Evolutionary conservation across 257 asterid genomes (phyloP).

Genomic region (Nicotiana tomentosiformis): DNA sequence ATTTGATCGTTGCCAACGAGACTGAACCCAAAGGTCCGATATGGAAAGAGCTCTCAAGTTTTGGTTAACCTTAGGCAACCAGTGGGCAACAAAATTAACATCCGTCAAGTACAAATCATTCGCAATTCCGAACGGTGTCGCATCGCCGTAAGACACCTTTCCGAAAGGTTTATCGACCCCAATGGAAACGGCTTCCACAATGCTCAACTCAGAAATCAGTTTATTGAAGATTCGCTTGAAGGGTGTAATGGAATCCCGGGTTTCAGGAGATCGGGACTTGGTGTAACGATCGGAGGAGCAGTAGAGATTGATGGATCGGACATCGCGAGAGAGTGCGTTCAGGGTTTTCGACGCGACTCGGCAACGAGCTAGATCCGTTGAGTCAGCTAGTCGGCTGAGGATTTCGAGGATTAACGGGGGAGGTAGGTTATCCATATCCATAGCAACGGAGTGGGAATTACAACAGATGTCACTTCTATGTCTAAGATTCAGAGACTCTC

Average conservation of each 20-base stretch:
- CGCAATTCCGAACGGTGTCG: constrained; percentile 40
- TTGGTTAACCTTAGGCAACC: constrained; percentile 49
- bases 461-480: too few species aligned
- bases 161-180: constrained; percentile 38
- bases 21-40: constrained; percentile 76
- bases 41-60: constrained; percentile 42
- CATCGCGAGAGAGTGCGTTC: constrained; percentile 42
- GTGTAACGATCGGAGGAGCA: constrained; percentile 68
- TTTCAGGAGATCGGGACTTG: constrained; percentile 49
- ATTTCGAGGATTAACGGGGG: constrained; percentile 54
- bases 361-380: constrained; percentile 62
- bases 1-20: constrained; percentile 67
- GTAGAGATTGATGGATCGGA: constrained; percentile 49
- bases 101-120: constrained; percentile 54
- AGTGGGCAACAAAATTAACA: constrained; percentile 34
- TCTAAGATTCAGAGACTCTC: too few species aligned
- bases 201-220: constrained; percentile 34
- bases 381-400: constrained; percentile 54
- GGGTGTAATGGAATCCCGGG: constrained; percentile 49
- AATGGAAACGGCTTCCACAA: constrained; percentile 43
- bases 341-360: constrained; percentile 55
- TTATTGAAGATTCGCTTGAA: constrained; percentile 46
- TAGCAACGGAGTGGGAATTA: too few species aligned
- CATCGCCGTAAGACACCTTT: too few species aligned
- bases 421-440: constrained; percentile 68